These are phyloP conservation scores for Thermomyces lanuginosus DNA, from an alignment of 2,329 filamentous ascomycete genomes.

Conservation along the genomic window DNA sequence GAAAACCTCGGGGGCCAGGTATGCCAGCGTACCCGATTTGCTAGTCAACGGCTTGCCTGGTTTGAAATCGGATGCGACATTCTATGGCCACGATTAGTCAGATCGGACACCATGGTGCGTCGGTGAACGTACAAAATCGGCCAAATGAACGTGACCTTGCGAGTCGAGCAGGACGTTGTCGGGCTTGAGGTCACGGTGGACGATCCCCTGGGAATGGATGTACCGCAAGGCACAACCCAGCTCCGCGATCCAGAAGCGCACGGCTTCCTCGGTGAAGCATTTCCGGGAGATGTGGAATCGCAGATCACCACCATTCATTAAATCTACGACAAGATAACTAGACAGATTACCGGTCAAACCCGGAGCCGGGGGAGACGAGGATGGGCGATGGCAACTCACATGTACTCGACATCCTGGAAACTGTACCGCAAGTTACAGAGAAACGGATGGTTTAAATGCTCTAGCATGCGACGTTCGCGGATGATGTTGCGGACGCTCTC, in stretches of 20 bases:
- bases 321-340: conserved; percentile 81
- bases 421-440: conserved; percentile 97
- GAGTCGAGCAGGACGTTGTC: conserved; percentile 80
- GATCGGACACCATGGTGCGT: background rate
- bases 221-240: conserved; percentile 81
- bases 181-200: conserved; percentile 81
- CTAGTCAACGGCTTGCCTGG: conserved; percentile 72
- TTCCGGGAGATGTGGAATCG: conserved; percentile 97
- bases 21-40: conserved; percentile 91
- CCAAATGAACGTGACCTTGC: conserved; percentile 88
- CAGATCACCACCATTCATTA: conserved; percentile 94
- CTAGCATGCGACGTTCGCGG: conserved; percentile 90
- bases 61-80: conserved; percentile 86
- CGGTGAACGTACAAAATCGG: conserved; percentile 64
- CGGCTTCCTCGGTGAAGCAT: conserved; percentile 91
- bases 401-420: conserved; percentile 97
- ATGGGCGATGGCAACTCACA: conserved; percentile 42
- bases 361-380: conserved; percentile 2
- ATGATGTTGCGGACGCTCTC: conserved; percentile 98
- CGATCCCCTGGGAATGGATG: conserved; percentile 71
- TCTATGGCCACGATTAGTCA: conserved; percentile 36
- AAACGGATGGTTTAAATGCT: conserved; percentile 94
- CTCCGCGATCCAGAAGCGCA: conserved; percentile 93
- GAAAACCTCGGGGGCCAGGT: conserved; percentile 91
- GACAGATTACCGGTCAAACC: conserved; percentile 11